Conservation (phyloP, 306 rosid genomes). For the Phaseolus lunatus region DNA sequence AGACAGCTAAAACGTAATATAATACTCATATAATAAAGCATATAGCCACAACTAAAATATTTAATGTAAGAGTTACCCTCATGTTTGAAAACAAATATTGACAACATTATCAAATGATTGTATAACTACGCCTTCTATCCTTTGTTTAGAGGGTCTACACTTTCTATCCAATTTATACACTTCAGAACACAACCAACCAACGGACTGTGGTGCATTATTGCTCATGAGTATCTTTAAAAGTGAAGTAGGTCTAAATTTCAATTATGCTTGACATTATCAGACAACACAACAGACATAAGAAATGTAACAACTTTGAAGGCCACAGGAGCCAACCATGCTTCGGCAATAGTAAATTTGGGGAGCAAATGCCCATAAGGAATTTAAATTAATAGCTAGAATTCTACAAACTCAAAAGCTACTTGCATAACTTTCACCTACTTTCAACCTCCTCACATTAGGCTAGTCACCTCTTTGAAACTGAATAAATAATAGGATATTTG, state of each 20-base stretch:
- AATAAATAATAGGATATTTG: neutral
- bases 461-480: conserved; percentile 2
- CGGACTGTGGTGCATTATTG: neutral
- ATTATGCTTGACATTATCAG: conserved; percentile 6
- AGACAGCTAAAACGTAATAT: conserved; percentile 10
- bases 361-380: conserved; percentile 2
- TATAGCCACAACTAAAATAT: conserved; percentile 2
- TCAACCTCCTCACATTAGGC: neutral
- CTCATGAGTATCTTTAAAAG: neutral
- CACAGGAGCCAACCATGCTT: conserved; percentile 20
- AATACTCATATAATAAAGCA: neutral
- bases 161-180: too few species aligned
- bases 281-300: neutral
- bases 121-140: neutral
- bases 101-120: neutral
- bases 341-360: conserved; percentile 4
- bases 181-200: too few species aligned
- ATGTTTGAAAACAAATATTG: neutral
- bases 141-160: neutral
- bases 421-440: neutral
- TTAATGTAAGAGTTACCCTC: neutral
- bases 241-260: conserved; percentile 9
- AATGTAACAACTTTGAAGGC: conserved; percentile 7
- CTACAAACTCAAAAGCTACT: neutral
- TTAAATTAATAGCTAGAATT: neutral